A percentile compares a stretch with the other conserved stretches of the same genome.
Conservation (phyloP, 1,284 basidiomycete species). For the Boletus sp. region DNA sequence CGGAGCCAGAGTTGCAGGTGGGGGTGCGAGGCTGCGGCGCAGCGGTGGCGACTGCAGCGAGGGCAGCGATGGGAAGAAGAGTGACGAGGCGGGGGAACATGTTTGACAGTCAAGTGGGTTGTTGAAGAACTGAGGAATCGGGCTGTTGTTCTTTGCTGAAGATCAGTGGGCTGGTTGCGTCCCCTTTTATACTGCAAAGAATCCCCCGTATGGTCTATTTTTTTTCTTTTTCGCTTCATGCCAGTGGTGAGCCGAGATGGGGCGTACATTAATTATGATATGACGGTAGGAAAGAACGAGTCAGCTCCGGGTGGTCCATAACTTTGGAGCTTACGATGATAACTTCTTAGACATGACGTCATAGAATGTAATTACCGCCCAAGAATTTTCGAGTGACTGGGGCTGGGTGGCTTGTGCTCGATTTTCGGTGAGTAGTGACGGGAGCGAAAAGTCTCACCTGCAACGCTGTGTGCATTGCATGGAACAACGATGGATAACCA, state of each 20-base stretch:
- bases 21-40: neutral
- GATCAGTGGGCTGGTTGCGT: neutral
- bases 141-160: slow-evolving; percentile 1
- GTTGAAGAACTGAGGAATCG: neutral
- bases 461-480: no score
- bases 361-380: no score
- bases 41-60: neutral
- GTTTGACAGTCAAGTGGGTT: neutral
- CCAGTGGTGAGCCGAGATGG: no score
- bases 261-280: neutral
- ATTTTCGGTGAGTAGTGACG: neutral
- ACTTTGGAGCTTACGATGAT: neutral
- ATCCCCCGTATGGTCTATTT: neutral
- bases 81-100: slow-evolving; percentile 2
- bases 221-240: neutral
- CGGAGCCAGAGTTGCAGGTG: neutral
- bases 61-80: slow-evolving; percentile 4
- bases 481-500: no score
- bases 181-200: slow-evolving; percentile 2
- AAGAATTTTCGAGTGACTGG: no score
- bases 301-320: no score
- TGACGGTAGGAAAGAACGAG: neutral
- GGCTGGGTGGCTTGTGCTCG: no score
- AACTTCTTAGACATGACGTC: neutral
- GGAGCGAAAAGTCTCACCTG: neutral